Percentiles rank a stretch among this genome's conserved stretches.
phyloP scores from a whole-genome alignment of 495 filamentous ascomycete species.

The Evernia prunastri region DNA sequence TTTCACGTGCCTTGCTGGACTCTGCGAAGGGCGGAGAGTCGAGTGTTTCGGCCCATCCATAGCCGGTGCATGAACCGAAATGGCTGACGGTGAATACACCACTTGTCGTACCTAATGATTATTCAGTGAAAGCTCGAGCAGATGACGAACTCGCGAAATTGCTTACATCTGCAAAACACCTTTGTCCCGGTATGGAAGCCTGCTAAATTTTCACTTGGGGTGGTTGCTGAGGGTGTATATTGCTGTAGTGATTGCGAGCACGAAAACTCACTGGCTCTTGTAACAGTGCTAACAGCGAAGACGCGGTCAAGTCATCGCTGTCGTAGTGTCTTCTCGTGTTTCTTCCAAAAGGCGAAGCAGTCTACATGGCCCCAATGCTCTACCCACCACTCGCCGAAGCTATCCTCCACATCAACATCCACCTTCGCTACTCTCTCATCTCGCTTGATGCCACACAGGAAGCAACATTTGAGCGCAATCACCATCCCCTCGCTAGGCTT shows the following conservation, averaged over 20 bases:
- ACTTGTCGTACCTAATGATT: background rate
- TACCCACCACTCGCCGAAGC: slow-evolving; percentile 93
- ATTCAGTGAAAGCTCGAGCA: background rate
- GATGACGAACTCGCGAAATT: background rate
- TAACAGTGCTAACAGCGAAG: background rate
- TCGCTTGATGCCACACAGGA: slow-evolving; percentile 79
- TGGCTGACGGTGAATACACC: background rate
- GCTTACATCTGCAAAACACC: background rate
- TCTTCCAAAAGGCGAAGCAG: slow-evolving; percentile 80
- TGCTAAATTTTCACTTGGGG: background rate
- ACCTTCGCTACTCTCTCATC: slow-evolving; percentile 73
- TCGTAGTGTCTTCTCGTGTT: slow-evolving; percentile 57
- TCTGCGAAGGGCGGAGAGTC: background rate
- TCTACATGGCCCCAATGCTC: slow-evolving; percentile 80
- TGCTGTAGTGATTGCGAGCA: background rate
- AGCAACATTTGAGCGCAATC: slow-evolving; percentile 69
- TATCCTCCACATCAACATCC: slow-evolving; percentile 75
- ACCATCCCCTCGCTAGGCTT: slow-evolving; percentile 53
- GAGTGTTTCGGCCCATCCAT: background rate
- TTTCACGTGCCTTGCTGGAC: background rate
- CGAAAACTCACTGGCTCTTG: background rate
- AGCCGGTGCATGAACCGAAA: background rate
- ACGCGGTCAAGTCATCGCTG: slow-evolving; percentile 46
- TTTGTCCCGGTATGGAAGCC: background rate
- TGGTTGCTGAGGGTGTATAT: background rate